Evolutionary conservation across 208 protist genomes (phyloP).

Genomic region (Trypanosoma conorhini): DNA sequence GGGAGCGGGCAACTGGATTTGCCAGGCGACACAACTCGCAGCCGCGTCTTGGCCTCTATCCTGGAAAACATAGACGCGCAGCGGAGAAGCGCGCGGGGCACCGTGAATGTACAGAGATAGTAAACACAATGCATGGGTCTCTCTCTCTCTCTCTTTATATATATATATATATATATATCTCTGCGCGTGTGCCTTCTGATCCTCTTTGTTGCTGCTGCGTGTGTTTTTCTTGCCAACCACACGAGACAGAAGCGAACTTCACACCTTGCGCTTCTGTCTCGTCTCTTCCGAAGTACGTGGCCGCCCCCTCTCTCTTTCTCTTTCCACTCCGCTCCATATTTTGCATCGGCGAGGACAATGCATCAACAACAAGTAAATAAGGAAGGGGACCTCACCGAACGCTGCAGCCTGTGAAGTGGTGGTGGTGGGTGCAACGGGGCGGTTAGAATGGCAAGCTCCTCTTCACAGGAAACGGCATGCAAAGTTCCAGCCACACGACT

Average conservation of each 20-base stretch:
- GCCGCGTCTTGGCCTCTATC: slow-evolving; percentile 6
- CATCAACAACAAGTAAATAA: neutral
- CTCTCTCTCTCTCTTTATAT: no score
- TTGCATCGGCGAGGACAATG: neutral
- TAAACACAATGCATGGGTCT: slow-evolving; percentile 1
- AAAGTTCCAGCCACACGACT: slow-evolving; percentile 4
- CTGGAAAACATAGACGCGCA: neutral
- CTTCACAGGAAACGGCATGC: neutral
- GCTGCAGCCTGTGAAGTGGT: neutral
- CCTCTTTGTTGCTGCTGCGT: neutral
- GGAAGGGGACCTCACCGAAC: neutral
- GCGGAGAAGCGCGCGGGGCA: neutral
- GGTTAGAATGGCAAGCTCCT: neutral
- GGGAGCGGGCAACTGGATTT: slow-evolving; percentile 5
- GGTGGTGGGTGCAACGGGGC: slow-evolving; percentile 1
- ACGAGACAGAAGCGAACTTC: no score
- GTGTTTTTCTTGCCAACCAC: neutral
- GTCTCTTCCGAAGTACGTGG: no score
- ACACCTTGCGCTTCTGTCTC: no score
- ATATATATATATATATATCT: no score
- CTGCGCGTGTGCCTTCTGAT: neutral
- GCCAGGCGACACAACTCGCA: slow-evolving; percentile 18
- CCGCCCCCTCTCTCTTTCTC: no score
- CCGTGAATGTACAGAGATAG: slow-evolving; percentile 8
- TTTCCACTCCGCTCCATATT: neutral